Evolutionary conservation across 306 rosid species (phyloP).

Genomic region (Cucumis sativus): DNA sequence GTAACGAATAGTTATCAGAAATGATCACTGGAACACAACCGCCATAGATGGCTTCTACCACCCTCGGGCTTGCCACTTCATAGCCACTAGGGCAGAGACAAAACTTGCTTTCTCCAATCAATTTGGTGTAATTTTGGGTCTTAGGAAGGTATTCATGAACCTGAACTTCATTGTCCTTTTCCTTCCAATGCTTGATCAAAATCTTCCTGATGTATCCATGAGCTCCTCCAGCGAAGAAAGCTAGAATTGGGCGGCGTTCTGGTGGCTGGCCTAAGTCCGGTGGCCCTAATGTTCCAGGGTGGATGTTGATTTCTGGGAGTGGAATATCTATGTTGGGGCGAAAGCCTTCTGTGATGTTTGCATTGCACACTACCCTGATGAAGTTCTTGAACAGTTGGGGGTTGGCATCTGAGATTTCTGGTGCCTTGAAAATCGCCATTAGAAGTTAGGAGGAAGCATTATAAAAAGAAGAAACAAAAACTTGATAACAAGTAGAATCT

Average conservation of each 20-base stretch:
- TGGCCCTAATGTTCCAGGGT: slow-evolving; percentile 35
- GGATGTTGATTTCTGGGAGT: slow-evolving; percentile 49
- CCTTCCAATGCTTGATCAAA: slow-evolving; percentile 48
- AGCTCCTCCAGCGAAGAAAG: slow-evolving; percentile 57
- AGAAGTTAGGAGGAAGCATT: not conserved
- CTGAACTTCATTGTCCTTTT: slow-evolving; percentile 38
- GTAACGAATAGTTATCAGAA: slow-evolving; percentile 39
- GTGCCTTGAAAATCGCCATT: slow-evolving; percentile 29
- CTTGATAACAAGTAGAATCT: not conserved
- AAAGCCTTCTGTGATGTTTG: slow-evolving; percentile 67
- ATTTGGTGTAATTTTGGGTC: slow-evolving; percentile 34
- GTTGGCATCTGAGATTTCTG: slow-evolving; percentile 38
- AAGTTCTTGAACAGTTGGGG: slow-evolving; percentile 39
- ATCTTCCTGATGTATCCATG: slow-evolving; percentile 44
- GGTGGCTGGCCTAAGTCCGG: slow-evolving; percentile 18
- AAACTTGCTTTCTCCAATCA: slow-evolving; percentile 51
- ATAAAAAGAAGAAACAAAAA: not conserved
- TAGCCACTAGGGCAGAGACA: slow-evolving; percentile 79
- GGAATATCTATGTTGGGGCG: slow-evolving; percentile 45
- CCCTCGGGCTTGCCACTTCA: slow-evolving; percentile 81
- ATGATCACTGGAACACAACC: slow-evolving; percentile 71
- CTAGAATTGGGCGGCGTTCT: slow-evolving; percentile 24
- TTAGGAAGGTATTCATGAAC: slow-evolving; percentile 49
- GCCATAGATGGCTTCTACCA: slow-evolving; percentile 51
- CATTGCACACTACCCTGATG: slow-evolving; percentile 58